phyloP scores from a whole-genome alignment of 192 early-diverging fungal genomes.

The Backusella mclennaniae region DNA sequence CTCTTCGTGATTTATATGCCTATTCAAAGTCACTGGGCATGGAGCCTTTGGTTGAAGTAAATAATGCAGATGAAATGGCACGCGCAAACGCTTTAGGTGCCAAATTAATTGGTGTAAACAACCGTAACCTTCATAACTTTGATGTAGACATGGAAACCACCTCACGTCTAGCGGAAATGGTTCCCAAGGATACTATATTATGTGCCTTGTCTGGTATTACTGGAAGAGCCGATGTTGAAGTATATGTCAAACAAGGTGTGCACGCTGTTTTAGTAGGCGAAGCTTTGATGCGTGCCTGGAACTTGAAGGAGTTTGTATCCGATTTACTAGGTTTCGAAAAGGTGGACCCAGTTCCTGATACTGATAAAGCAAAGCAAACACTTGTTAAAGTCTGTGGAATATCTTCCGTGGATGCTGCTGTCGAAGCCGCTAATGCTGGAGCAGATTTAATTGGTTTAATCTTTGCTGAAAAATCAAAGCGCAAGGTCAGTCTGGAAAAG shows the following conservation, averaged over 20 bases:
- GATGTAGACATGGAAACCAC: slow-evolving; percentile 92
- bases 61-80: slow-evolving; percentile 86
- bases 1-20: slow-evolving; percentile 64
- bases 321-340: slow-evolving; percentile 53
- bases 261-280: slow-evolving; percentile 90
- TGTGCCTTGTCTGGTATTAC: slow-evolving; percentile 93
- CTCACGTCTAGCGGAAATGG: slow-evolving; percentile 70
- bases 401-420: slow-evolving; percentile 76
- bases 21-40: slow-evolving; percentile 83
- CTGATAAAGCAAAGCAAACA: slow-evolving; percentile 1
- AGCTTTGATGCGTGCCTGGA: slow-evolving; percentile 83
- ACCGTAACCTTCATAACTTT: slow-evolving; percentile 96
- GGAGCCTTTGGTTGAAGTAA: slow-evolving; percentile 99
- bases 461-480: slow-evolving; percentile 78
- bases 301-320: slow-evolving; percentile 75
- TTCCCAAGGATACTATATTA: slow-evolving; percentile 71
- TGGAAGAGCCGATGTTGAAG: slow-evolving; percentile 75
- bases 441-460: slow-evolving; percentile 95
- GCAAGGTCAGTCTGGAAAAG: slow-evolving; percentile 64
- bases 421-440: slow-evolving; percentile 69
- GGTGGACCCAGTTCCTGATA: not conserved
- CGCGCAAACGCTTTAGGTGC: slow-evolving; percentile 80
- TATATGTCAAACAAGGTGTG: slow-evolving; percentile 76
- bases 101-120: slow-evolving; percentile 95
- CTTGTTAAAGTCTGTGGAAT: slow-evolving; percentile 96